Evolutionary conservation across 2,329 filamentous ascomycete genomes (phyloP).

Genomic region (Domatiomyces catenatus): DNA sequence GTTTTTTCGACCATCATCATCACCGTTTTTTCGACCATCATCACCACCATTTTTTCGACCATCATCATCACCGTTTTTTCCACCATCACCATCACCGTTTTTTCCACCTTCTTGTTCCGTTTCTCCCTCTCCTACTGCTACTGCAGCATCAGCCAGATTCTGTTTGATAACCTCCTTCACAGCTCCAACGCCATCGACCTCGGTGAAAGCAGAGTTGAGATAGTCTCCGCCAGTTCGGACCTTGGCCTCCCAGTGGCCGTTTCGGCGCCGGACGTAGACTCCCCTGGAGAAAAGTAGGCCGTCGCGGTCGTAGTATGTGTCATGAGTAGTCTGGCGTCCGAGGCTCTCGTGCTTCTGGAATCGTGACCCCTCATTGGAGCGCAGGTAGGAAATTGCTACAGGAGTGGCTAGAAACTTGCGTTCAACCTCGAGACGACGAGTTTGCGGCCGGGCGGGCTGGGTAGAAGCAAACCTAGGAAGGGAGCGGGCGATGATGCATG

Average conservation of each 20-base stretch:
- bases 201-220: slow-evolving; percentile 18
- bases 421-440: slow-evolving; percentile 15
- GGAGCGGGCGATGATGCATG: neutral
- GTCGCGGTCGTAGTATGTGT: slow-evolving; percentile 19
- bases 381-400: slow-evolving; percentile 4
- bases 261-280: slow-evolving; percentile 18
- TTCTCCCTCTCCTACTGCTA: neutral
- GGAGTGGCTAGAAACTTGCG: slow-evolving; percentile 16
- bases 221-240: slow-evolving; percentile 14
- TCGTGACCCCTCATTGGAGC: slow-evolving; percentile 3
- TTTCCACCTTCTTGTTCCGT: neutral
- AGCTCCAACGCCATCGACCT: slow-evolving; percentile 9
- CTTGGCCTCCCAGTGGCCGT: slow-evolving; percentile 19
- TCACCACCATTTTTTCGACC: slow-evolving; percentile 4
- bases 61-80: slow-evolving; percentile 5
- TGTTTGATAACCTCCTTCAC: neutral
- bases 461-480: neutral
- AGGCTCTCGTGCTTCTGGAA: slow-evolving; percentile 7
- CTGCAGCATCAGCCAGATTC: slow-evolving; percentile 1
- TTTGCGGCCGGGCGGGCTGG: neutral
- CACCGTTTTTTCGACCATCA: too few species aligned
- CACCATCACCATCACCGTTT: slow-evolving; percentile 4
- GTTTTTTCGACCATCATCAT: neutral
- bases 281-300: slow-evolving; percentile 14
- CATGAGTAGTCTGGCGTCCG: slow-evolving; percentile 9